Base-by-base conservation (phyloP, 2,329 filamentous ascomycete genomes). In the Colletotrichum lupini region DNA sequence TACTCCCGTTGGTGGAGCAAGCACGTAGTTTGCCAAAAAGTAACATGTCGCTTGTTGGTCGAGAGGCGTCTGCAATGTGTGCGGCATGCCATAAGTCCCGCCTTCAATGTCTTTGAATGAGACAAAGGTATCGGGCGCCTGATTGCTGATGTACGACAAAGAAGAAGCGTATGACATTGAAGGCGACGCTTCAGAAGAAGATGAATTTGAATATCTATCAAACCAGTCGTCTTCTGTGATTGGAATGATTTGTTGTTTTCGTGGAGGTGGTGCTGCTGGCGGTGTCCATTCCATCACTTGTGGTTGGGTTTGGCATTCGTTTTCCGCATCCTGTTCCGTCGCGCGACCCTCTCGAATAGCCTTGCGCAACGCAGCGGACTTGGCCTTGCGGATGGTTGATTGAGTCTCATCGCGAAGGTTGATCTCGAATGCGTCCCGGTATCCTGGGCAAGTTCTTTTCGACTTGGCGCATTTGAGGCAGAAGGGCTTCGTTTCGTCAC, bases 391-490 rank as follows among this genome's bases (percentile, higher is more conserved):
- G 16, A 75, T 75, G 3, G 74, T 75, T 4, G 74, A 75, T 30
- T 75, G 74, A 4, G 74, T 75, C 62, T 75, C 74, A 52, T 75
- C 72, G 26, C 74, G 72, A 19, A 75, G 66, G 19, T 75, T 75
- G 68, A 75, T 75, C 58, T 75, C 74, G 42, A 75, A 75, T 9
- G 74, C 68, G 26, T 75, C 74, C 19, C 74, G 72, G 24, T 75
- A 75, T 2, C 74, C 74, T 1, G 74, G 74, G 49, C 74, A 75
- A 8, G 67, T 68, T 24, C 74, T 71, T 52, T 75, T 75, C 55
- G 79, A 79, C 19, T 76, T 76, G 30, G 75, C 76, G 75, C 82
- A 83, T 72, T 82, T 80, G 35, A 76, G 63, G 64, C 82, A 83
- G 11, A 74, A 75, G 2, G 82, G 82, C 30, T 77, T 78, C 37